Evolutionary conservation across 768 basidiomycete species (phyloP).

Genomic region (Lactarius vividus): DNA sequence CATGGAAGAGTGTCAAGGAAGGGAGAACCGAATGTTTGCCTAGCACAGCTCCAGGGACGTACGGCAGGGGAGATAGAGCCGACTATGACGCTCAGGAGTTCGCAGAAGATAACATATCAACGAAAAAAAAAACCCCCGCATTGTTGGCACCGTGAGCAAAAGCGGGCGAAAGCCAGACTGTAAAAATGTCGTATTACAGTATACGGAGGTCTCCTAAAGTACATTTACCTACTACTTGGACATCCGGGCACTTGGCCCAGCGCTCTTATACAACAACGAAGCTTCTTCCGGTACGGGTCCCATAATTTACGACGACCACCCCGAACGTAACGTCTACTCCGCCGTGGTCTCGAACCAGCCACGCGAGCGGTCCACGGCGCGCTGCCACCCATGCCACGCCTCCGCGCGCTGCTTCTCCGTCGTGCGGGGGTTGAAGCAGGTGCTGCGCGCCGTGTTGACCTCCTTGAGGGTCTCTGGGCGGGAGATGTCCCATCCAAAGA

Average conservation of each 20-base stretch:
- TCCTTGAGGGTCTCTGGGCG: conserved; percentile 78
- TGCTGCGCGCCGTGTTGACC: conserved; percentile 84
- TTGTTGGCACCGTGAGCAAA: background rate
- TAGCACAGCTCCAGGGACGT: too few relatives aligned
- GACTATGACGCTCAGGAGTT: too few relatives aligned
- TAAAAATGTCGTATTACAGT: background rate
- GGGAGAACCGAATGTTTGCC: too few relatives aligned
- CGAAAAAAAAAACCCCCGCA: background rate
- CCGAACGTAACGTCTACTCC: conserved; percentile 10
- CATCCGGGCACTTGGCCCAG: background rate
- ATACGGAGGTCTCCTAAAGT: background rate
- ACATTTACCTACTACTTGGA: background rate
- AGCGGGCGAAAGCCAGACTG: background rate
- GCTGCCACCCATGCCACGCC: conserved; percentile 81
- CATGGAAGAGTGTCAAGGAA: too few relatives aligned
- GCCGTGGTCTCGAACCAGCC: conserved; percentile 70
- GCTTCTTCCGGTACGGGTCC: background rate
- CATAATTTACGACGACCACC: background rate
- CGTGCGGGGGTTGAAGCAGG: conserved; percentile 60
- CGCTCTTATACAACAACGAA: background rate
- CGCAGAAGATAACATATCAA: too few relatives aligned
- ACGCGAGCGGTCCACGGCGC: conserved; percentile 79
- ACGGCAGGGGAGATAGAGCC: too few relatives aligned
- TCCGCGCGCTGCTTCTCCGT: conserved; percentile 52
- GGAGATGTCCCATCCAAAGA: conserved; percentile 91